Conservation (phyloP, 805 yeast species). For the Sungouiozyma ichnusensis region DNA sequence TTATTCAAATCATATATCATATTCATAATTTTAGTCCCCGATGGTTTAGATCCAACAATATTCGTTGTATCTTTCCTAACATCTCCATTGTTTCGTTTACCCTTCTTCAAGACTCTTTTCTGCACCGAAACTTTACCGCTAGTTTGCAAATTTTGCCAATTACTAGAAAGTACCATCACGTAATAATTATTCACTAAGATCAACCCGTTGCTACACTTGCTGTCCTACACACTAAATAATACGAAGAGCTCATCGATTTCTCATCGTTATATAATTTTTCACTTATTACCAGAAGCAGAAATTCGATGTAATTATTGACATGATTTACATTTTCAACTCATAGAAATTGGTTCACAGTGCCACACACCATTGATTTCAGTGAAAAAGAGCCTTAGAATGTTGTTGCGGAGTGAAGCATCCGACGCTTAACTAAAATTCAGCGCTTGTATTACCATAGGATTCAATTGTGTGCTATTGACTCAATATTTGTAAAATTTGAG, state of each 20-base stretch:
- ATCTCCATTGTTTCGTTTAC: background rate
- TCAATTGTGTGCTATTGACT: too few relatives aligned
- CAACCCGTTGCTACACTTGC: too few relatives aligned
- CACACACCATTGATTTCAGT: too few relatives aligned
- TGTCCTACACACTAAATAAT: background rate
- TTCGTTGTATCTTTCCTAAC: background rate
- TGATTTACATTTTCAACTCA: too few relatives aligned
- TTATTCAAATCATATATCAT: constrained; percentile 26
- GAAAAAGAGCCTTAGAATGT: too few relatives aligned
- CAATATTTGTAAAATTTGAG: too few relatives aligned
- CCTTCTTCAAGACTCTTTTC: constrained; percentile 6
- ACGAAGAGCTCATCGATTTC: background rate
- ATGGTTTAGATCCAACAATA: background rate
- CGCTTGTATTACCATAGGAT: too few relatives aligned
- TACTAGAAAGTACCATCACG: constrained; percentile 28
- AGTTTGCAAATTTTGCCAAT: constrained; percentile 27
- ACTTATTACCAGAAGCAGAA: constrained; percentile 4
- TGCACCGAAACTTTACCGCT: constrained; percentile 8
- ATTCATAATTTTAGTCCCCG: constrained; percentile 15
- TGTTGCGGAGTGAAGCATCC: too few relatives aligned
- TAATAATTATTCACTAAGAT: too few relatives aligned
- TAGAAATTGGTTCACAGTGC: too few relatives aligned
- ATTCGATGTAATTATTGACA: background rate
- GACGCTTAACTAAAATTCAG: too few relatives aligned
- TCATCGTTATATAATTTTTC: constrained; percentile 1